Evolutionary conservation across 768 basidiomycete genomes (phyloP).

Genomic region (Cubamyces lactineus): DNA sequence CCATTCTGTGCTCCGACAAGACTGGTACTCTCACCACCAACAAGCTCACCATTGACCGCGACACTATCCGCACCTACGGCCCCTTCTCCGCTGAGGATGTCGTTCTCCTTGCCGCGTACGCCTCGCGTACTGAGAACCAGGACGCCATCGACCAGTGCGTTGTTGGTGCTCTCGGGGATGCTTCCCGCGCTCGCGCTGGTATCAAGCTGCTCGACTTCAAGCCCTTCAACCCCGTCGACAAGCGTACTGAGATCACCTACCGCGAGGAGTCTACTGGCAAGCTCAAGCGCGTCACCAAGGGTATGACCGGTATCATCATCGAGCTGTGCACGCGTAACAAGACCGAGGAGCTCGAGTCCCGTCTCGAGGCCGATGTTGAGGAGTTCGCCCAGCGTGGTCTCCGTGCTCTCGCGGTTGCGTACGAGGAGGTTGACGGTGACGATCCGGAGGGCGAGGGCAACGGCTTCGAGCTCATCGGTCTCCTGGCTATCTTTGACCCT

Average conservation of each 20-base stretch:
- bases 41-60: conserved; percentile 96
- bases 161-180: conserved; percentile 76
- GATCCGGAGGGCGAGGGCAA: conserved; percentile 88
- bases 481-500: conserved; percentile 96
- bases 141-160: conserved; percentile 95
- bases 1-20: conserved; percentile 99
- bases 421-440: conserved; percentile 86
- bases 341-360: conserved; percentile 88
- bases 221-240: conserved; percentile 99
- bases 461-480: conserved; percentile 96
- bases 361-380: conserved; percentile 92
- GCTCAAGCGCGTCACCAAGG: conserved; percentile 98
- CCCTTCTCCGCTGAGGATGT: conserved; percentile 88
- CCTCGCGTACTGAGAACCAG: conserved; percentile 98
- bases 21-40: conserved; percentile 98
- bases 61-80: conserved; percentile 89
- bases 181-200: conserved; percentile 77
- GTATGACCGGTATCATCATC: conserved; percentile 99
- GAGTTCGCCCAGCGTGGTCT: conserved; percentile 96
- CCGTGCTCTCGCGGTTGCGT: conserved; percentile 95
- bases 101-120: conserved; percentile 92
- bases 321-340: conserved; percentile 98
- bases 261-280: conserved; percentile 92
- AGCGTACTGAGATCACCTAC: conserved; percentile 99
- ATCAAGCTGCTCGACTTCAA: conserved; percentile 99